Evolutionary conservation across 495 filamentous ascomycete species (phyloP).

Genomic region (Evernia prunastri): DNA sequence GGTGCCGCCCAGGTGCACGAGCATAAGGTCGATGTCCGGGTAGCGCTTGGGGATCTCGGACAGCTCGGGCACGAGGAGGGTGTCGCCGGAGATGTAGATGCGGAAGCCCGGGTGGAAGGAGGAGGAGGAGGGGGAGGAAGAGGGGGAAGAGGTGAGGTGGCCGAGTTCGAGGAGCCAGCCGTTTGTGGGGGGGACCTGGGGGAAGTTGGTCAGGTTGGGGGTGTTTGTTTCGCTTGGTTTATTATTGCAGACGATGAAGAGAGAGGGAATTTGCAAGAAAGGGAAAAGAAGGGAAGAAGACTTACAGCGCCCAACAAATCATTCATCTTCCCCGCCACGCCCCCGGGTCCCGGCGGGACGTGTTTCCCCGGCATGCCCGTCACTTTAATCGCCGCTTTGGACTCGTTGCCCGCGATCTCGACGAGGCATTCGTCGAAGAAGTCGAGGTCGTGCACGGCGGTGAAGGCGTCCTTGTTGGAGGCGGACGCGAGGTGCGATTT

Average conservation of each 20-base stretch:
- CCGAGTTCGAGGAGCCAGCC: conserved; percentile 68
- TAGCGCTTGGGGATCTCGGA: conserved; percentile 51
- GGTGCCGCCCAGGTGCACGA: conserved; percentile 61
- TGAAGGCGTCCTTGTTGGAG: conserved; percentile 46
- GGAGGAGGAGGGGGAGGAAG: no score
- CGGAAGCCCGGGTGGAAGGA: conserved; percentile 17
- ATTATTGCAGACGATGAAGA: background rate
- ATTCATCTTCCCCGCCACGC: conserved; percentile 43
- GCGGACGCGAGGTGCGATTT: conserved; percentile 42
- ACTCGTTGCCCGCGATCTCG: conserved; percentile 33
- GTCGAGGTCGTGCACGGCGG: conserved; percentile 46
- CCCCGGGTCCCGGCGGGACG: conserved; percentile 47
- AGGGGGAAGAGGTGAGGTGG: conserved; percentile 20
- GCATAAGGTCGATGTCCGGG: conserved; percentile 56
- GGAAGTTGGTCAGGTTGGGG: background rate
- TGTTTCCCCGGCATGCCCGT: conserved; percentile 68
- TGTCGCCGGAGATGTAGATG: conserved; percentile 71
- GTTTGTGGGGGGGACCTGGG: conserved; percentile 59
- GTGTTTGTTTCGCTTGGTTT: background rate
- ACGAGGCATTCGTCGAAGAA: conserved; percentile 50
- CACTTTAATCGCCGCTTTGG: conserved; percentile 44
- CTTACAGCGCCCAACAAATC: conserved; percentile 53
- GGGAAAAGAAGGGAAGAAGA: conserved; percentile 8
- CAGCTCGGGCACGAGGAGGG: conserved; percentile 58
- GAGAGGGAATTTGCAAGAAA: background rate